Evolutionary conservation across 768 basidiomycete species (phyloP).

Genomic region (Leucosporidium yakuticum): DNA sequence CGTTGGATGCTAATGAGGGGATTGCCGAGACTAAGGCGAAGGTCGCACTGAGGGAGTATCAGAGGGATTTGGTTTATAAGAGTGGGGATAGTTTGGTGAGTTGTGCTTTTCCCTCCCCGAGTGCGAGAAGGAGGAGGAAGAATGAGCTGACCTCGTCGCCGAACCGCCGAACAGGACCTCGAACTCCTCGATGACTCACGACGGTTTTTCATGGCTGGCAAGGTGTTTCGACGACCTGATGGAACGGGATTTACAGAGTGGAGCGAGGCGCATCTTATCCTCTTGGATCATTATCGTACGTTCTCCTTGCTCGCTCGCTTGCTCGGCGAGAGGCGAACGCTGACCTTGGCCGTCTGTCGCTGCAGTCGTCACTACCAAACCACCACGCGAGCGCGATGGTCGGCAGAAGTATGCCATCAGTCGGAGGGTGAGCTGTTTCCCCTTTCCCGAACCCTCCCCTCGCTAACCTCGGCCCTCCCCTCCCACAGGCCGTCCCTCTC

Average conservation of each 20-base stretch:
- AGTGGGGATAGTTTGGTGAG: constrained; percentile 63
- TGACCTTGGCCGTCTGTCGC: not conserved
- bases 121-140: not conserved
- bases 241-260: constrained; percentile 73
- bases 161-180: constrained; percentile 57
- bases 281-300: constrained; percentile 81
- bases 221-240: constrained; percentile 78
- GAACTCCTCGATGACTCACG: constrained; percentile 78
- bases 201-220: constrained; percentile 75
- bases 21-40: constrained; percentile 78
- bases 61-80: constrained; percentile 72
- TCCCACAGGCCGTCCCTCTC: constrained; percentile 74
- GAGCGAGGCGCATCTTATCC: constrained; percentile 79
- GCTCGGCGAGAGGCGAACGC: not conserved
- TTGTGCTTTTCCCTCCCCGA: not conserved
- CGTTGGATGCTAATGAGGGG: constrained; percentile 54
- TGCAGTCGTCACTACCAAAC: constrained; percentile 71
- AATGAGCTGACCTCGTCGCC: not conserved
- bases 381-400: constrained; percentile 59
- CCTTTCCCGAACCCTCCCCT: not conserved
- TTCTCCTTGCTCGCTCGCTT: not conserved
- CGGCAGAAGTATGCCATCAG: constrained; percentile 71
- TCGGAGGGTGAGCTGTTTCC: constrained; percentile 56
- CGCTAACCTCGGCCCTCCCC: not conserved
- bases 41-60: constrained; percentile 82